These are phyloP conservation scores for Coemansia sp. DNA, from an alignment of 192 early-diverging fungal genomes.

Conservation along the genomic window DNA sequence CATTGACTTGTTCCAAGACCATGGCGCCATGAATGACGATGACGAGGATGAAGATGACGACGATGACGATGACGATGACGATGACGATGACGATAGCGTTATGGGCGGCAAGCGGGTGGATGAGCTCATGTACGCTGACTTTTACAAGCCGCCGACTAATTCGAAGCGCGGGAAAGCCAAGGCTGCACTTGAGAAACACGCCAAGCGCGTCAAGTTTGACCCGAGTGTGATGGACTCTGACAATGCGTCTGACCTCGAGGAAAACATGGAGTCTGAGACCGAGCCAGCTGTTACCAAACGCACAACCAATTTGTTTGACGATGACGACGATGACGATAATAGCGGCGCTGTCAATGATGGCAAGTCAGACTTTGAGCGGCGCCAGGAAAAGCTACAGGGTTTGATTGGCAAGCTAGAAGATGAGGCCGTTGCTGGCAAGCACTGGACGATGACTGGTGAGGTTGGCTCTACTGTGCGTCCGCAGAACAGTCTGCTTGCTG, in stretches of 20 bases:
- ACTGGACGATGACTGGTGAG: constrained; percentile 93
- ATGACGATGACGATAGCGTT: constrained; percentile 63
- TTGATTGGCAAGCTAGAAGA: constrained; percentile 82
- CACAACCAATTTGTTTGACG: constrained; percentile 30
- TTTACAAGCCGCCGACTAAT: constrained; percentile 69
- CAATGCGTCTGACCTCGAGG: constrained; percentile 39
- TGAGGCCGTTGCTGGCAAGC: constrained; percentile 76
- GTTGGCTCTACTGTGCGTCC: constrained; percentile 76
- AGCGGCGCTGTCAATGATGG: constrained; percentile 8
- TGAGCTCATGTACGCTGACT: constrained; percentile 81
- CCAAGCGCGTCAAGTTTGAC: constrained; percentile 51
- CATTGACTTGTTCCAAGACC: constrained; percentile 55
- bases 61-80: constrained; percentile 57
- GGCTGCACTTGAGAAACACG: constrained; percentile 31
- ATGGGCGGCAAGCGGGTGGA: constrained; percentile 58
- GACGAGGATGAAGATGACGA: constrained; percentile 61
- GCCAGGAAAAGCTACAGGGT: constrained; percentile 64
- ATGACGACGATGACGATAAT: constrained; percentile 21
- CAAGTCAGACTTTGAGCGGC: constrained; percentile 77
- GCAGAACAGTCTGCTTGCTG: constrained; percentile 88
- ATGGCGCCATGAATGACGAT: constrained; percentile 59
- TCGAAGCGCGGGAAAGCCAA: constrained; percentile 50
- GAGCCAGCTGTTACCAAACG: constrained; percentile 17
- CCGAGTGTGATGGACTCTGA: constrained; percentile 34
- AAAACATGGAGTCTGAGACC: not conserved